phyloP scores from a whole-genome alignment of 495 filamentous ascomycete genomes.

The Tuber indicum region DNA sequence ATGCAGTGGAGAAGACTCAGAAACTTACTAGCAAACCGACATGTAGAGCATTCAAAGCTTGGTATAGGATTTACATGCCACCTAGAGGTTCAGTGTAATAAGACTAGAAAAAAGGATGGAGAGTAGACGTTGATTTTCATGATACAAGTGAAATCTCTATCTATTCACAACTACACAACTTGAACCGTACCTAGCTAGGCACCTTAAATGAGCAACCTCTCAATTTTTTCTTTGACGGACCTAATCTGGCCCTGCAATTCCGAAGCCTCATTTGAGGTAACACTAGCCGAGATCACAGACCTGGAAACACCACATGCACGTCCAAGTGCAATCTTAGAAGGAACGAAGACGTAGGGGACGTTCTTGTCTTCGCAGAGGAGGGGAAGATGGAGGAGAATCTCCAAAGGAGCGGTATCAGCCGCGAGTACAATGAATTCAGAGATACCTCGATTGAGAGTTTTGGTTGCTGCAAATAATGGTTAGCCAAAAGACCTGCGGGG shows the following conservation, averaged over 20 bases:
- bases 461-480: slow-evolving; percentile 53
- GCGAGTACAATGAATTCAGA: slow-evolving; percentile 83
- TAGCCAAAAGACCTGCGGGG: slow-evolving; percentile 19
- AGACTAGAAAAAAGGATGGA: background rate
- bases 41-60: background rate
- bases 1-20: background rate
- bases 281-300: slow-evolving; percentile 76
- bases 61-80: background rate
- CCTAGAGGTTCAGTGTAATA: background rate
- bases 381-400: slow-evolving; percentile 86
- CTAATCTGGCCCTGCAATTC: slow-evolving; percentile 82
- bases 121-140: background rate
- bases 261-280: slow-evolving; percentile 88
- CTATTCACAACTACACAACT: background rate
- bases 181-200: background rate
- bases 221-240: slow-evolving; percentile 85
- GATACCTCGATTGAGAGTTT: slow-evolving; percentile 83
- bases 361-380: slow-evolving; percentile 81
- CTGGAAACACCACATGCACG: slow-evolving; percentile 77
- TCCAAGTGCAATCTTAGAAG: slow-evolving; percentile 64
- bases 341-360: slow-evolving; percentile 65
- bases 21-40: background rate
- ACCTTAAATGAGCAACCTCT: slow-evolving; percentile 86
- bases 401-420: slow-evolving; percentile 77
- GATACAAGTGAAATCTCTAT: background rate